Evolutionary conservation across 2,329 filamentous ascomycete species (phyloP), one percentile per base, ranked within the genome.

Genomic region (Cucurbitaria berberidis): DNA sequence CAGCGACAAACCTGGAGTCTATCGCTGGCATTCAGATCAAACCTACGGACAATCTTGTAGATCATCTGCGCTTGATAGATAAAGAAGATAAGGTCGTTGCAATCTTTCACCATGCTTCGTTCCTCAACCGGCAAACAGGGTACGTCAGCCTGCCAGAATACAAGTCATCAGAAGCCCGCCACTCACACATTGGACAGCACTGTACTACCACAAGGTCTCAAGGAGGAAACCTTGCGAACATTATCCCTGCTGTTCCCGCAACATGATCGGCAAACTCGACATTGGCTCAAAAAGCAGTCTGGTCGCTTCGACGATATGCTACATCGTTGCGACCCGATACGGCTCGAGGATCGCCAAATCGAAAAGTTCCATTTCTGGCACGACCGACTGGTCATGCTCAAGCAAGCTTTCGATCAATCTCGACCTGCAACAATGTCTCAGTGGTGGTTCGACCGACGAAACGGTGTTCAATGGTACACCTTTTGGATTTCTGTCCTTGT

Each of bases 381-480:
- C 4, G 35, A 38, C 9, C 18, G 75, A 0, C 64, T 81, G 0
- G 68, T 77, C 2, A 74, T 76, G 1, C 55, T 81, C 1, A 79
- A 80, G 57, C 70, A 5, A 77, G 76, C 30, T 74, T 81, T 53
- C 70, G 80, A 48, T 56, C 74, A 2, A 53, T 67, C 38, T 73
- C 76, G 4, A 62, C 57, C 19, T 74, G 66, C 35, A 48, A 75
- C 67, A 0, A 32, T 80, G 1, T 64, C 62, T 0, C 74, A 79
- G 42, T 79, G 73, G 74, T 81, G 78, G 78, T 62, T 72, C 43
- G 77, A 80, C 49, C 53, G 74, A 5, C 56, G 78, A 4, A 75
- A 78, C 26, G 22, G 22, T 5, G n/a, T 10, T 2, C 35, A 21
- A 10, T 38, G 35, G 35, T 73, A 38, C 13, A 38, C 35, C 13